Conservation (phyloP, 73 alveolate species). For the Tetrahymena thermophila region DNA sequence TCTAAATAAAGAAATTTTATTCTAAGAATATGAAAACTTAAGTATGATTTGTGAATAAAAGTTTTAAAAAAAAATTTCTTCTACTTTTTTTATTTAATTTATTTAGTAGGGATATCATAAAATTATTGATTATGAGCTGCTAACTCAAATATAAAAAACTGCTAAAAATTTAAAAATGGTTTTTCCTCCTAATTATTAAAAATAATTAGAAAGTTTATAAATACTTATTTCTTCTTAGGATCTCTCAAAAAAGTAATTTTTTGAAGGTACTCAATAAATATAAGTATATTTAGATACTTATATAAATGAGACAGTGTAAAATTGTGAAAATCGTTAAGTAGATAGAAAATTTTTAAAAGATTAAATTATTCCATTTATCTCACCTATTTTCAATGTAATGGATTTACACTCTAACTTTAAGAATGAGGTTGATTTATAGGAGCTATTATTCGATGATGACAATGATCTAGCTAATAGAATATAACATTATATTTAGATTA, state of each 20-base stretch:
- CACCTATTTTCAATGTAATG: background rate
- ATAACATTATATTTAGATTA: background rate
- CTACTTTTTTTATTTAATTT: background rate
- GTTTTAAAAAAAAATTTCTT: background rate
- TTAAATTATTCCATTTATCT: background rate
- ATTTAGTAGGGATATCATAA: background rate
- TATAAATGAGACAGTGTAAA: background rate
- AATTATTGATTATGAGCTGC: background rate
- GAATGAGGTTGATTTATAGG: background rate
- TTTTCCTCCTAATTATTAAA: background rate
- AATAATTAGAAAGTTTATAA: no score
- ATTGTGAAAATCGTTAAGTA: background rate
- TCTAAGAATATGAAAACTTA: background rate
- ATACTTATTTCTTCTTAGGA: no score
- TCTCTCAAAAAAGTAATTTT: no score
- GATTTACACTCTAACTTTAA: background rate
- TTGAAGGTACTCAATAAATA: background rate
- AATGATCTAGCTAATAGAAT: background rate
- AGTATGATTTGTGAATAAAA: background rate
- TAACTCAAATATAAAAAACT: no score
- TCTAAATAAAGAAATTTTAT: background rate
- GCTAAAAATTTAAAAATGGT: background rate
- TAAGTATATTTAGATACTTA: no score
- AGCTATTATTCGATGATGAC: background rate
- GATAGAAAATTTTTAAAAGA: background rate